A percentile compares a stretch with the other conserved stretches of the same genome.
These are phyloP conservation scores for Stephania japonica DNA, from an alignment of 164 flowering plant genomes.

Conservation along the genomic window DNA sequence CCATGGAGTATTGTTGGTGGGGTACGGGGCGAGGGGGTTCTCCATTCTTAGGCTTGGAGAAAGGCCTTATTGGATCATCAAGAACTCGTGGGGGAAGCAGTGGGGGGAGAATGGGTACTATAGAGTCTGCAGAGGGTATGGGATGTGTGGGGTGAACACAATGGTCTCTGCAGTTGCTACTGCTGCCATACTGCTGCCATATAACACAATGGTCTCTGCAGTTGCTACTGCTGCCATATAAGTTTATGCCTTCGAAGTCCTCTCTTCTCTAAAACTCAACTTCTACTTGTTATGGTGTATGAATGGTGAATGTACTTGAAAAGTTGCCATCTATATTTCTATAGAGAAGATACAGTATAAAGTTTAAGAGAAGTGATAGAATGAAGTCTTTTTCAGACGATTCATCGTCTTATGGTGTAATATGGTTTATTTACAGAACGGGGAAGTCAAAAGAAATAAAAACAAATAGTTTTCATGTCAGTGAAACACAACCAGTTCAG, in stretches of 20 bases:
- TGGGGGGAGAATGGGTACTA: constrained; percentile 89
- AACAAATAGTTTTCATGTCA: no score
- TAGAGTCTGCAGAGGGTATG: constrained; percentile 53
- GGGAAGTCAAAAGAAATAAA: no score
- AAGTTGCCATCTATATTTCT: no score
- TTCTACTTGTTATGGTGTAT: not conserved
- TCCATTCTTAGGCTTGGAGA: constrained; percentile 58
- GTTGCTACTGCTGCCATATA: constrained; percentile 28
- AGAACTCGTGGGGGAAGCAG: constrained; percentile 76
- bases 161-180: constrained; percentile 71
- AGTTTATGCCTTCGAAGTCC: not conserved
- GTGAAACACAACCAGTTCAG: no score
- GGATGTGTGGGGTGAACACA: constrained; percentile 62
- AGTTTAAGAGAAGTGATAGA: no score
- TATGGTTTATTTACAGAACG: no score
- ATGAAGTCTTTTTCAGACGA: no score
- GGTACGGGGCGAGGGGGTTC: constrained; percentile 61
- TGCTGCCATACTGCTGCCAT: constrained; percentile 15
- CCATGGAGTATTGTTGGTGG: constrained; percentile 79
- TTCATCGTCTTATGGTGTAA: no score
- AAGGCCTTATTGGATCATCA: constrained; percentile 79
- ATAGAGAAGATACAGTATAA: no score
- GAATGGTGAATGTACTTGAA: not conserved
- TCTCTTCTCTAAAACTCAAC: not conserved
- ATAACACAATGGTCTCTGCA: constrained; percentile 72